A percentile compares a stretch with the other conserved stretches of the same genome.
Evolutionary conservation across 2,329 filamentous ascomycete genomes (phyloP).

Genomic region (Aspergillus pseudotamarii): DNA sequence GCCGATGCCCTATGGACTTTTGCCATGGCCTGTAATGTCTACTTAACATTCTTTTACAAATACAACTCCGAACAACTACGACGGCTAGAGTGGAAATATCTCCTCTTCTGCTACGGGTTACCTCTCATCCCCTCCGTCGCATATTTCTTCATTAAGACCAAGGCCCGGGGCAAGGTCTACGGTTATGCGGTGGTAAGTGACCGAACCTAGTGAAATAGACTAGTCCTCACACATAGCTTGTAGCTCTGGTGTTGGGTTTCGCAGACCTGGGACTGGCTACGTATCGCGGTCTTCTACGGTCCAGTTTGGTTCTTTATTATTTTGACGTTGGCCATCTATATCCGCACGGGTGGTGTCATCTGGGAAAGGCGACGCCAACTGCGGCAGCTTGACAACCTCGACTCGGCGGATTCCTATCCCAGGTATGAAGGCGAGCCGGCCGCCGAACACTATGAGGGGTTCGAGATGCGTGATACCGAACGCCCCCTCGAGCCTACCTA

Average conservation of each 20-base stretch:
- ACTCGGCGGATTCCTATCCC: constrained; percentile 26
- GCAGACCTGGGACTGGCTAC: constrained; percentile 67
- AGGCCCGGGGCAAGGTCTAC: constrained; percentile 63
- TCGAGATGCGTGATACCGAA: constrained; percentile 41
- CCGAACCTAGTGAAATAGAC: background rate
- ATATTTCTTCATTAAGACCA: constrained; percentile 66
- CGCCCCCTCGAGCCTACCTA: constrained; percentile 46
- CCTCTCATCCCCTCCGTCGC: constrained; percentile 69
- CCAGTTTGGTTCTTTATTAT: constrained; percentile 48
- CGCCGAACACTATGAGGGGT: background rate
- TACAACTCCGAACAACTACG: constrained; percentile 68
- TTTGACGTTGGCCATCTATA: constrained; percentile 44
- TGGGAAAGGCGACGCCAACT: constrained; percentile 63
- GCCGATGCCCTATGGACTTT: constrained; percentile 77
- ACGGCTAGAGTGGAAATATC: constrained; percentile 70
- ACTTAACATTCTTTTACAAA: constrained; percentile 76
- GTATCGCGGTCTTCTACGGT: constrained; percentile 72
- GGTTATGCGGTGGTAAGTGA: constrained; percentile 66
- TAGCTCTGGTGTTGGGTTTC: constrained; percentile 81
- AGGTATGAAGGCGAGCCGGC: background rate
- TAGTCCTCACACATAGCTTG: background rate
- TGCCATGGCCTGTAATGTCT: constrained; percentile 82
- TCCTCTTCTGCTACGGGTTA: constrained; percentile 71
- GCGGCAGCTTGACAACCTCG: constrained; percentile 55
- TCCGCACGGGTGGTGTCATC: constrained; percentile 43